Evolutionary conservation across 306 rosid species (phyloP), one percentile per base, ranked within the genome.

Genomic region (Fragaria iinumae): DNA sequence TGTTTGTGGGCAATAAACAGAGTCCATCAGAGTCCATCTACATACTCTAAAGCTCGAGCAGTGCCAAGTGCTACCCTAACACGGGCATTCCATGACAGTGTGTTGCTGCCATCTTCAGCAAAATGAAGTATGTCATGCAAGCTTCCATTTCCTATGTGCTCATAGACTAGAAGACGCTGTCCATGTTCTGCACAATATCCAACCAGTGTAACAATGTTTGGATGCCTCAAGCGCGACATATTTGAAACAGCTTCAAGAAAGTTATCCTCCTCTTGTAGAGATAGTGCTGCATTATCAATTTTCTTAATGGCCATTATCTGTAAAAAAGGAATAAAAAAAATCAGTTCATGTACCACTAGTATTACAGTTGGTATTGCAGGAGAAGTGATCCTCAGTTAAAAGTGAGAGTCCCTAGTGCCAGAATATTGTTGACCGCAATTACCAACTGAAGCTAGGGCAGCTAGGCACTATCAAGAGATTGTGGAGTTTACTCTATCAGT

Each of bases 31-130:
- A 65, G 55, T 34, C 57, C 38, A 41, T 17, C 81, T 69, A 84
- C 99, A 16, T 92, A 96, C 99, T 96, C 99, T 85, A 92, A 85
- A 73, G 99, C 99, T 71, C 99, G 88, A 79, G 99, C 97, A 8
- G 97, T 92, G 86, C 99, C 98, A 38, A 96, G 99, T 49, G 99
- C 96, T 76, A 96, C 88, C 77, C 98, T 89, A 50, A 96, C 99
- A 68, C 99, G 98, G 3, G 93, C 97, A 83, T 96, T 96, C 99
- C 99, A 96, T 75, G 96, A 79, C 79, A 96, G 87, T 52, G 78
- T 86, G 74, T 87, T 92, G 63, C 90, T 85, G 79, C 96, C 85
- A 38, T 92, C 93, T 78, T 91, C 97, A 44, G 90, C 79, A 82
- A 89, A 91, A 86, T 92, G 99, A 79, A 96, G 98, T 80, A 91